Base-by-base conservation (phyloP, 179 eudicot genomes). In the Camellia oleifera region DNA sequence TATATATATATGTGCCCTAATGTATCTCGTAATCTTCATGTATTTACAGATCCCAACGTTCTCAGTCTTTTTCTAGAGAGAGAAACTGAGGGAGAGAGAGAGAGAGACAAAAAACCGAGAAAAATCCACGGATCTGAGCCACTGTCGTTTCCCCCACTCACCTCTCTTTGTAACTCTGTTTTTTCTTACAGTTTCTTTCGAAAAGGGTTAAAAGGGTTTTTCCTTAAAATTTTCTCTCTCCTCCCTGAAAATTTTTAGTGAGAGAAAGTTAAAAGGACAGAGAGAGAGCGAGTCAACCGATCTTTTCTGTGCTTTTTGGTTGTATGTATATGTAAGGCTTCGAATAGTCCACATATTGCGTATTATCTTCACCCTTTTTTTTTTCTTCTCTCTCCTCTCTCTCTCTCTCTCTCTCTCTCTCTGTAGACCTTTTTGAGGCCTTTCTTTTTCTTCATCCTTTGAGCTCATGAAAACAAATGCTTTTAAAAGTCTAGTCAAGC, bases 341-440 rank as follows among this genome's bases (percentile, higher is more conserved):
- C 85, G 80, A 92, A 82, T 72, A 89, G 86, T 91, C 98, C 97
- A 94, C 97, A 92, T 90, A 82, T 79, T 84, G 79, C 76, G 85
- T 80, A 74, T 82, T 84, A 70, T 82, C 87, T 85, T 79, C 75
- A 32, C 70, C 84, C 23, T 75, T 58, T 77, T 76, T 26, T 26
- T 26, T 26, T 26, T 26, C 32, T 26, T 26, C 32, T 26, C 32
- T 26, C 32, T 26, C 32, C 32, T 74, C 20, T 45, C 54, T 69
- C 68, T 54, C 60, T 23, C 74, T n/a, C n/a, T 69, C 72, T 69
- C 71, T 13, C 40, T 40, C 62, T 64, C 62, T 18, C 58, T 56
- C 57, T 73, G 52, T 67, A 57, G 52, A 42, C 75, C 67, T 78
- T 78, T 69, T 74, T 58, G 82, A 56, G 53, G 53, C 52, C 80